Conservation (phyloP, 768 basidiomycete species). For the Punctularia strigosozonata region DNA sequence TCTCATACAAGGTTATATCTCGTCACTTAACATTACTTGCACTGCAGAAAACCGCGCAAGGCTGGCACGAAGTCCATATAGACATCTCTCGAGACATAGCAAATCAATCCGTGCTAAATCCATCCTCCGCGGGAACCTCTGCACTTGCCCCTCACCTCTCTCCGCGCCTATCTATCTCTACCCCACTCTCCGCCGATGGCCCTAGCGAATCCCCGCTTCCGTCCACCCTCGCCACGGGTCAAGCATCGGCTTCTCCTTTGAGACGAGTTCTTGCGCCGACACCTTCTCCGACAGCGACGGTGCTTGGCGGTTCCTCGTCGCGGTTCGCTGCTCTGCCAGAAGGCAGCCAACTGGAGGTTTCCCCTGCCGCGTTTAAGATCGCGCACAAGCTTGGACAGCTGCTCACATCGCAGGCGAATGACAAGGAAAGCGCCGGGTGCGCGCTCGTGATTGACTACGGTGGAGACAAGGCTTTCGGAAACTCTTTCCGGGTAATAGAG, state of each 20-base stretch:
- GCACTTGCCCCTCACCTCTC: too few relatives aligned
- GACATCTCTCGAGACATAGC: constrained; percentile 31
- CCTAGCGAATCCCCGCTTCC: constrained; percentile 6
- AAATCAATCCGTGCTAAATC: too few relatives aligned
- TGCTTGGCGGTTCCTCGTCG: constrained; percentile 54
- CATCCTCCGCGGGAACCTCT: too few relatives aligned
- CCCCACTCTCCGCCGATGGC: constrained; percentile 9
- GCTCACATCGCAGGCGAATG: constrained; percentile 18
- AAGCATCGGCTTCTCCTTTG: too few relatives aligned
- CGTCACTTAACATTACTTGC: not conserved
- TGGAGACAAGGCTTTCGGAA: constrained; percentile 48
- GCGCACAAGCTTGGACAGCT: constrained; percentile 61
- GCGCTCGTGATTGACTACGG: constrained; percentile 91
- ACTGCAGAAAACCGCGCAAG: constrained; percentile 57
- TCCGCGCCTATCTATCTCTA: constrained; percentile 9
- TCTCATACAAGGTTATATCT: not conserved
- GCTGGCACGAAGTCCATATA: constrained; percentile 83
- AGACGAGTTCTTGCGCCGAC: constrained; percentile 54
- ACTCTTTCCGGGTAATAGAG: constrained; percentile 62
- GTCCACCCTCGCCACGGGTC: constrained; percentile 13
- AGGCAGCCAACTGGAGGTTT: constrained; percentile 75
- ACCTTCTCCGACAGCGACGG: constrained; percentile 37
- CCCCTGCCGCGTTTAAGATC: constrained; percentile 54
- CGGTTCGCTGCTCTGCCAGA: constrained; percentile 59
- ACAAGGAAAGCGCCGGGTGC: constrained; percentile 27